Evolutionary conservation across 768 basidiomycete genomes (phyloP).

Genomic region (Boletus rex-veris): DNA sequence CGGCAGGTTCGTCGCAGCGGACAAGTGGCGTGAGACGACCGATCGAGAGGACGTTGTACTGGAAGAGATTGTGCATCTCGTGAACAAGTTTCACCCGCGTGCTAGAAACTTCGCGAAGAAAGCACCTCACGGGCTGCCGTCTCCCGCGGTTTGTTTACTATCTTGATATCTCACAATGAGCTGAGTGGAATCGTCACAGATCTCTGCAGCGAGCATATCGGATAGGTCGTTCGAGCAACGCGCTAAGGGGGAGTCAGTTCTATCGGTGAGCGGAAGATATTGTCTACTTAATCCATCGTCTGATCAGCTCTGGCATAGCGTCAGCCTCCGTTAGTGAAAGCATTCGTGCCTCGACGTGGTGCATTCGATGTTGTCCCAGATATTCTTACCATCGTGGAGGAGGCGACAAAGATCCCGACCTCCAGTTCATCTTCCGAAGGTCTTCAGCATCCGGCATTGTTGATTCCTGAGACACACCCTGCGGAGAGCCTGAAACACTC

Average conservation of each 20-base stretch:
- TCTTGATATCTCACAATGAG: no score
- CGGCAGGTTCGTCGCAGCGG: no score
- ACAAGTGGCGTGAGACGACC: no score
- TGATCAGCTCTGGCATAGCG: background rate
- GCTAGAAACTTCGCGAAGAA: no score
- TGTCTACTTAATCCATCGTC: background rate
- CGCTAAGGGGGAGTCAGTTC: background rate
- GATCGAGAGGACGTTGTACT: no score
- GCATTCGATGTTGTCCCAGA: background rate
- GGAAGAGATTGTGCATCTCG: no score
- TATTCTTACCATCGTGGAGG: slow-evolving; percentile 8
- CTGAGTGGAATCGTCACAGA: no score
- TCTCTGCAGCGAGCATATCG: no score
- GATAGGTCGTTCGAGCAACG: no score
- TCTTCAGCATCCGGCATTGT: background rate
- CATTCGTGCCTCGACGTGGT: background rate
- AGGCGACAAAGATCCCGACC: slow-evolving; percentile 1
- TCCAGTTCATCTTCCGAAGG: background rate
- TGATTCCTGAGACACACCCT: background rate
- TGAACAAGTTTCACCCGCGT: no score
- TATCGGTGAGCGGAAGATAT: background rate
- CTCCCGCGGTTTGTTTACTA: no score
- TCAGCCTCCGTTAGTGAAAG: background rate
- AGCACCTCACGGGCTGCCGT: no score
- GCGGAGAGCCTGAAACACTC: background rate